Percentiles rank a stretch among this genome's conserved stretches.
phyloP scores from a whole-genome alignment of 345 rosid species.

The Salix purpurea region DNA sequence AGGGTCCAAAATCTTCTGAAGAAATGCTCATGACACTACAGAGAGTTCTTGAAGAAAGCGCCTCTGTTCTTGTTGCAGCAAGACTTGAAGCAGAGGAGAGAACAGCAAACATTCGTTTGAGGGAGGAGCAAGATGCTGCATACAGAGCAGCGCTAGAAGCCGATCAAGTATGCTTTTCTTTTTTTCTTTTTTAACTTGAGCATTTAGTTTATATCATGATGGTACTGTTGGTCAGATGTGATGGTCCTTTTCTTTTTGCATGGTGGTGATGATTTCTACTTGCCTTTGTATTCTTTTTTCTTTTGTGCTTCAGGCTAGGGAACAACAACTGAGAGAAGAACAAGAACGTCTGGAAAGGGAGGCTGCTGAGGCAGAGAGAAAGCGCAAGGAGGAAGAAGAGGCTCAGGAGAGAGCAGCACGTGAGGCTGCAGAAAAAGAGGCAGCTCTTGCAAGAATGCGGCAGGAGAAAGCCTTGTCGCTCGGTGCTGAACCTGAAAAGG shows the following conservation, averaged over 20 bases:
- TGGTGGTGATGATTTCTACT: too few species aligned
- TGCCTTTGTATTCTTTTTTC: too few species aligned
- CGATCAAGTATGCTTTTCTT: slow-evolving; percentile 61
- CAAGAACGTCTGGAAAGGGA: slow-evolving; percentile 75
- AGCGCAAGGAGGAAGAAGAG: slow-evolving; percentile 83
- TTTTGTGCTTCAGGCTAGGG: slow-evolving; percentile 57
- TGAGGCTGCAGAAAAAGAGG: slow-evolving; percentile 88
- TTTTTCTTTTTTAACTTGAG: background rate
- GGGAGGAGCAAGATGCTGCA: slow-evolving; percentile 99
- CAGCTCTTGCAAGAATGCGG: slow-evolving; percentile 65
- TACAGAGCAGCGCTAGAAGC: slow-evolving; percentile 98
- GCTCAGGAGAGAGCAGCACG: slow-evolving; percentile 74
- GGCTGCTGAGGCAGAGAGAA: slow-evolving; percentile 92
- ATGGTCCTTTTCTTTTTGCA: background rate
- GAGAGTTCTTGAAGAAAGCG: slow-evolving; percentile 94
- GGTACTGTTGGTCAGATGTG: background rate
- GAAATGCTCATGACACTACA: slow-evolving; percentile 70
- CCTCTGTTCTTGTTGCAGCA: slow-evolving; percentile 74
- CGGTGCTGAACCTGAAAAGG: slow-evolving; percentile 87
- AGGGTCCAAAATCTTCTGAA: slow-evolving; percentile 87
- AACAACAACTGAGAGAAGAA: slow-evolving; percentile 80
- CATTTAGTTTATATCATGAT: background rate
- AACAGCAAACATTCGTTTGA: slow-evolving; percentile 62
- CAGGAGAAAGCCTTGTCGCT: slow-evolving; percentile 85
- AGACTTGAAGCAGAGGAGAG: slow-evolving; percentile 96